A percentile compares a stretch with the other conserved stretches of the same genome.
These are phyloP conservation scores for Pseudocercospora fijiensis DNA, from an alignment of 2,329 filamentous ascomycete species.

Conservation along the genomic window DNA sequence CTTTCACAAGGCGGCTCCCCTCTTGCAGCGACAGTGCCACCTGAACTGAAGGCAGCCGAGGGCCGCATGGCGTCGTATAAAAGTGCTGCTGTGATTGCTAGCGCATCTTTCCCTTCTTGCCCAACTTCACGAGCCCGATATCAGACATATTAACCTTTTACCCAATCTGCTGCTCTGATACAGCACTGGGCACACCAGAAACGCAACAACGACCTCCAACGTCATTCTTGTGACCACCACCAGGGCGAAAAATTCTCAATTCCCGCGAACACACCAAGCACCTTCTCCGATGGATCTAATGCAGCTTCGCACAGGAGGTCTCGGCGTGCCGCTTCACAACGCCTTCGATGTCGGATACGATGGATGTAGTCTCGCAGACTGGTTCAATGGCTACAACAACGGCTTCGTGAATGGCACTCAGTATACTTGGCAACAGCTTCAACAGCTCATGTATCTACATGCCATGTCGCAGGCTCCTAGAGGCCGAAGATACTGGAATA, in stretches of 20 bases:
- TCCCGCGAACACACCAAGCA: not conserved
- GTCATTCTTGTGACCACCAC: not conserved
- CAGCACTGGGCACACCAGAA: not conserved
- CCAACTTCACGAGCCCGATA: not conserved
- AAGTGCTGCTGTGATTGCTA: not conserved
- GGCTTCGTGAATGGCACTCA: not conserved
- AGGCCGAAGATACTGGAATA: not conserved
- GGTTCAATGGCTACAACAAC: not conserved
- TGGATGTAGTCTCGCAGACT: not conserved
- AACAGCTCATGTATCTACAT: not conserved
- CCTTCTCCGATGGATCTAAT: not conserved
- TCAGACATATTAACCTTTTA: not conserved
- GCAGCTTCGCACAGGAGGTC: not conserved
- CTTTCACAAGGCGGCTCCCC: not conserved
- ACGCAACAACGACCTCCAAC: not conserved
- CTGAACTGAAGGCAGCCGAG: not conserved
- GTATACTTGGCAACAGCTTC: not conserved
- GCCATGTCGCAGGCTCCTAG: not conserved
- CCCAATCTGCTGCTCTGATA: not conserved
- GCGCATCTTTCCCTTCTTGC: not conserved
- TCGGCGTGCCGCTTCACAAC: not conserved
- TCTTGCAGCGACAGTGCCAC: not conserved
- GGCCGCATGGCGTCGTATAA: slow-evolving; percentile 3
- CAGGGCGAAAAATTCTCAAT: too few species aligned
- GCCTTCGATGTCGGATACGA: not conserved